phyloP scores from a whole-genome alignment of 495 filamentous ascomycete species.

The Cetradonia linearis region DNA sequence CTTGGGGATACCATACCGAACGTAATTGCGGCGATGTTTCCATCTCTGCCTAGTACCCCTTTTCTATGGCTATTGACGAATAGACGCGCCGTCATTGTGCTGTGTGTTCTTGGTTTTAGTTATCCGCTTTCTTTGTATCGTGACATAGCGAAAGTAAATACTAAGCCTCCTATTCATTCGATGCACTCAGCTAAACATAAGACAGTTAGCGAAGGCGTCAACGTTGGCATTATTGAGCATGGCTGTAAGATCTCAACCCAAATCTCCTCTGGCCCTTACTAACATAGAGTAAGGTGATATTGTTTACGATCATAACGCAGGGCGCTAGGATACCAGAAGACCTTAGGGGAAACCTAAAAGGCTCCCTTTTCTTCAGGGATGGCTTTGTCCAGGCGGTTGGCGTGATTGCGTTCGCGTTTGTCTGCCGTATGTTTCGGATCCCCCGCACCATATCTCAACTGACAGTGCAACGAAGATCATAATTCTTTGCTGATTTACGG shows the following conservation, averaged over 20 bases:
- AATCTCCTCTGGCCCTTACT: background rate
- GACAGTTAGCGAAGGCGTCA: slow-evolving; percentile 85
- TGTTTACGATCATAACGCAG: slow-evolving; percentile 82
- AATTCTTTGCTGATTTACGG: slow-evolving; percentile 97
- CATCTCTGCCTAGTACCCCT: slow-evolving; percentile 56
- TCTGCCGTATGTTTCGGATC: slow-evolving; percentile 52
- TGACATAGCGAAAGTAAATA: slow-evolving; percentile 86
- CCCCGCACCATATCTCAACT: background rate
- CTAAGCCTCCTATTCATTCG: background rate
- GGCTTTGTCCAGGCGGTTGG: slow-evolving; percentile 94
- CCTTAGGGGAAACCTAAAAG: slow-evolving; percentile 56
- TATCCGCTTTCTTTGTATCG: slow-evolving; percentile 87
- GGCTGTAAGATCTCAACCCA: slow-evolving; percentile 37
- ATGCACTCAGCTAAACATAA: slow-evolving; percentile 25
- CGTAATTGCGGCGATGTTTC: slow-evolving; percentile 74
- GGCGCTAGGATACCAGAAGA: slow-evolving; percentile 60
- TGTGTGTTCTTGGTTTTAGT: slow-evolving; percentile 77
- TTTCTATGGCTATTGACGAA: slow-evolving; percentile 75
- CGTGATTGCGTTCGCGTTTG: slow-evolving; percentile 93
- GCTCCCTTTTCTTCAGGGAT: slow-evolving; percentile 58
- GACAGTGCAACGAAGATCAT: slow-evolving; percentile 48
- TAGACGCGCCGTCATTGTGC: slow-evolving; percentile 69
- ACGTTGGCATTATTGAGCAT: slow-evolving; percentile 86
- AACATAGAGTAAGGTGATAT: slow-evolving; percentile 38
- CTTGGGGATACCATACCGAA: slow-evolving; percentile 92